These are phyloP conservation scores for Mucor plumbeus DNA, from an alignment of 371 early-diverging fungal species.

Conservation along the genomic window DNA sequence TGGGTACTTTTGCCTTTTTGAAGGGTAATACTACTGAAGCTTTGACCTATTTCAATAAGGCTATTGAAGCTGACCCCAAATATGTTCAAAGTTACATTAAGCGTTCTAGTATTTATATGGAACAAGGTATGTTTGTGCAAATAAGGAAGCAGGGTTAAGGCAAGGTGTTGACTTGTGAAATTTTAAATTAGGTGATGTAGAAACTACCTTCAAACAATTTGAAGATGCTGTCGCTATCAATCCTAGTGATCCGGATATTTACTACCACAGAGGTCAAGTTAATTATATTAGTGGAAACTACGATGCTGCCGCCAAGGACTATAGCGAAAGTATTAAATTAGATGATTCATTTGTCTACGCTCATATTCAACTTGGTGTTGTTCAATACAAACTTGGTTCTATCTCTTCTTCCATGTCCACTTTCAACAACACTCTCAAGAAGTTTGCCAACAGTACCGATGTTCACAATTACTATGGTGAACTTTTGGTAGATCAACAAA, in stretches of 20 bases:
- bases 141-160: not conserved
- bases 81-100: constrained; percentile 87
- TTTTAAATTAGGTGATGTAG: constrained; percentile 56
- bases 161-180: not conserved
- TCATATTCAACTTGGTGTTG: constrained; percentile 93
- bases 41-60: constrained; percentile 75
- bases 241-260: constrained; percentile 77
- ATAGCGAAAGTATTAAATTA: constrained; percentile 78
- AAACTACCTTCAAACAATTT: constrained; percentile 70
- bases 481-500: constrained; percentile 87
- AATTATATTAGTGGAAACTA: constrained; percentile 82
- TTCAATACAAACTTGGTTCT: constrained; percentile 90
- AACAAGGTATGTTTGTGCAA: constrained; percentile 56
- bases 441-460: constrained; percentile 86
- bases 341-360: constrained; percentile 88
- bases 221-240: constrained; percentile 71
- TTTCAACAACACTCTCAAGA: constrained; percentile 80
- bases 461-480: constrained; percentile 97
- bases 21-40: constrained; percentile 82
- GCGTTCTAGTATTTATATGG: constrained; percentile 89
- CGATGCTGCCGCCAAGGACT: constrained; percentile 83
- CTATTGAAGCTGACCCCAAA: constrained; percentile 78
- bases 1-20: constrained; percentile 89
- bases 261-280: constrained; percentile 77
- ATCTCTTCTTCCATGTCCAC: constrained; percentile 73